Evolutionary conservation across 108 stramenopile genomes (phyloP), one percentile per base, ranked within the genome.

Genomic region (Poteriospumella lacustris): DNA sequence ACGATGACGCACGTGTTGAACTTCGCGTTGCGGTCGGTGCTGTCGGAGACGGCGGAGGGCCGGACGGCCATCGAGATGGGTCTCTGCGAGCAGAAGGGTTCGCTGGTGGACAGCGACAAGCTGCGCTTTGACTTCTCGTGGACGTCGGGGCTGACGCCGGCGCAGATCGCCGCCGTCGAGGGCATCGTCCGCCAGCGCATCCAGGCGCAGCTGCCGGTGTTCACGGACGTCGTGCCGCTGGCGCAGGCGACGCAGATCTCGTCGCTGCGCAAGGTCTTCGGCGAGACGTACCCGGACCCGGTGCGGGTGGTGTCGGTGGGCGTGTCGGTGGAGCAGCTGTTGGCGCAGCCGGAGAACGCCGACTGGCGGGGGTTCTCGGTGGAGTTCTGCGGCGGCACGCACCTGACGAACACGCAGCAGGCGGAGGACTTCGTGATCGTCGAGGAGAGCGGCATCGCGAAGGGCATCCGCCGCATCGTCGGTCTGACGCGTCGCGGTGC

Each of bases 1-100:
- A 97, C 96, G 69, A 97, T 97, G 96, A 99, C 98, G 1, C 96
- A 97, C 84, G 89, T 97, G 68, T 91, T 99, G 52, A 99, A 99
- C 88, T 93, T 86, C 81, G 98, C 97, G 2, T 81, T 97, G 26
- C 84, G 87, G 68, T 87, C 92, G 78, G 94, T 94, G 1, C 89
- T 97, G 58, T 88, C 70, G 9, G 86, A 81, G 31, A 80, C 80
- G 15, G 77, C 81, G 39, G 79, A 64, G 36, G 87, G 85, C 64
- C 83, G 81, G 24, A 68, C 34, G 1, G 59, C 56, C 2, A n/a
- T n/a, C n/a, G 26, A 40, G 15, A 42, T 72, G 42, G 85, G 85
- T 1, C 44, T 82, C 47, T 83, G 82, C 58, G 85, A 80, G 77
- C 98, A 99, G 85, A 96, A 97, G 88, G 98, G 98, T 29, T 95